Evolutionary conservation across 108 stramenopile species (phyloP), one percentile per base, ranked within the genome.

Genomic region (Schizochytrium sp.): DNA sequence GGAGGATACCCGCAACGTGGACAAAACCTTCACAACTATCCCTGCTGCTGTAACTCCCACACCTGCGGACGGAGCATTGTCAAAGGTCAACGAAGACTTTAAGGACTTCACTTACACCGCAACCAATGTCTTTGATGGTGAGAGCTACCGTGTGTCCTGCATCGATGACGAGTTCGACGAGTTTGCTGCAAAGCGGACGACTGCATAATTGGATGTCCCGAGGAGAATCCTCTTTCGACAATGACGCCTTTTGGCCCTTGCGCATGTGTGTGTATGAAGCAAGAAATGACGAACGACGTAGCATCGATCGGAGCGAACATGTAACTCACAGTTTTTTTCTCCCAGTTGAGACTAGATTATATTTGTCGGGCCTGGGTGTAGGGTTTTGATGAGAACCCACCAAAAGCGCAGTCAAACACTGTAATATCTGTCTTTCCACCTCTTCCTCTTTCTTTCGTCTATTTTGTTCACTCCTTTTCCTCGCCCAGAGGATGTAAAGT

Each of bases 1-100:
- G 28, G 73, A 89, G 60, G 89, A 89, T 58, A 89, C 89, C 41
- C 15, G 50, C 56, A 89, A 87, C 41, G 72, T 89, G n/a, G 89
- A 89, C 57, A 44, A 44, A 17, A 53, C 89, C 49, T 89, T 89
- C 60, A 89, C 89, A 2, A 56, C 46, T 2, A 88, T 89, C 45
- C 87, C 87, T 1, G 50, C 89, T 7, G 89, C 76, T 3, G 89
- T 89, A 40, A 89, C 89, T 17, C 89, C 89, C 12, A 89, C 89
- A 55, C 89, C 89, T n/a, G 60, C 59, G 4, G 89, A 53, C 2
- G 76, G 76, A 38, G 76, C 76, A 38, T 53, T 83, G 12, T 49
- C 47, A 40, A 88, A 88, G 58, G 88, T 89, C 7, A 56, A 56
- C 15, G 89, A 89, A 1, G 72, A 72, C 76, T 89, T 89, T 15